A percentile compares a stretch with the other conserved stretches of the same genome.
These are phyloP conservation scores for Huiozyma naganishii DNA, from an alignment of 805 yeast species.

Conservation along the genomic window DNA sequence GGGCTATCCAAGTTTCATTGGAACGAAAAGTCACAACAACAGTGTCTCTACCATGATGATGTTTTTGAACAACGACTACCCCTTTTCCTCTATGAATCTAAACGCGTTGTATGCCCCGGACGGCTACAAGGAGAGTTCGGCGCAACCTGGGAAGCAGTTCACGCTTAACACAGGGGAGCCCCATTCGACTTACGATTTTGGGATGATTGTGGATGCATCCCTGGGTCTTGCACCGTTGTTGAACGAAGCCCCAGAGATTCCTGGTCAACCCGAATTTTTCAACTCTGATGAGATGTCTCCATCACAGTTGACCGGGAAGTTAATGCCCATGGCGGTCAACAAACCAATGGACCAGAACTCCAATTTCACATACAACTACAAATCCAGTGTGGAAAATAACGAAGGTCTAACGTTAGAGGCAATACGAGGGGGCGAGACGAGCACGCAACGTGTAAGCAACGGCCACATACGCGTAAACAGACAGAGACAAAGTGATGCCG, in stretches of 20 bases:
- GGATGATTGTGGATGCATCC: conserved; percentile 76
- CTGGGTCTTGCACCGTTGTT: conserved; percentile 62
- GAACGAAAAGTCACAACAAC: conserved; percentile 1
- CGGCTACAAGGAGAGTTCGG: not conserved
- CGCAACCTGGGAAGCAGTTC: not conserved
- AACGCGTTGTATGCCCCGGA: not conserved
- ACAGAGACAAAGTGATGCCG: too few species aligned
- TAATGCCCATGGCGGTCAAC: too few species aligned
- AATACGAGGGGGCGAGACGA: too few species aligned
- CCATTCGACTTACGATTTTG: conserved; percentile 26
- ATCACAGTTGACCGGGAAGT: too few species aligned
- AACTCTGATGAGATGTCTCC: too few species aligned
- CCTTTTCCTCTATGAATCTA: conserved; percentile 5
- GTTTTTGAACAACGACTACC: conserved; percentile 7
- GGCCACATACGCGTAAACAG: too few species aligned
- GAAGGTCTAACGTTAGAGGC: too few species aligned
- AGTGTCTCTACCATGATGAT: conserved; percentile 7
- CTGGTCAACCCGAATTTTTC: not conserved
- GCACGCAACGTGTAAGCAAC: too few species aligned
- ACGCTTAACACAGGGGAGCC: not conserved
- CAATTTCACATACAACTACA: too few species aligned
- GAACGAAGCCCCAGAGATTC: not conserved
- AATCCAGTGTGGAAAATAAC: too few species aligned
- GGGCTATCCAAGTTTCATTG: too few species aligned
- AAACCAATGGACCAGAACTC: too few species aligned